These are phyloP conservation scores for Hansfordia pulvinata DNA, from an alignment of 2,329 filamentous ascomycete genomes.

Conservation along the genomic window DNA sequence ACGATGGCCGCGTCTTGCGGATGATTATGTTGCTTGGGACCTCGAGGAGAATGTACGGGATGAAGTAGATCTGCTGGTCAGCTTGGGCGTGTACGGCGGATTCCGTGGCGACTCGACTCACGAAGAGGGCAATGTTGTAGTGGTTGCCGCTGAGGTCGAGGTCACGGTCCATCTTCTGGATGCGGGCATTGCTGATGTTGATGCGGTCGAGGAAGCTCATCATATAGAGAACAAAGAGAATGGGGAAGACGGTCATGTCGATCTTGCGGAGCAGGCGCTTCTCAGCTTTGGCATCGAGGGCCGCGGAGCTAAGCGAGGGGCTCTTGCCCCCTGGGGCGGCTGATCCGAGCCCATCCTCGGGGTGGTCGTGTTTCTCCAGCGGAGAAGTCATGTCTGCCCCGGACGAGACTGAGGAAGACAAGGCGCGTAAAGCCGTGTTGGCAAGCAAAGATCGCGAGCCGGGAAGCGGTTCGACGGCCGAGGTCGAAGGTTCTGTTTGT, in stretches of 20 bases:
- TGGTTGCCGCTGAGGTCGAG: slow-evolving; percentile 24
- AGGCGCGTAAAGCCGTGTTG: too few relatives aligned
- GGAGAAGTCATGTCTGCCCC: too few relatives aligned
- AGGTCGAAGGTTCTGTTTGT: too few relatives aligned
- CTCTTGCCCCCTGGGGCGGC: too few relatives aligned
- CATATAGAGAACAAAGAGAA: slow-evolving; percentile 25
- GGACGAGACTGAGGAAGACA: too few relatives aligned
- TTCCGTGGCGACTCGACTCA: slow-evolving; percentile 6
- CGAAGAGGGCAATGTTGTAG: slow-evolving; percentile 28
- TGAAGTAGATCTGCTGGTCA: slow-evolving; percentile 16
- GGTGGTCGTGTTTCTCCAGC: too few relatives aligned
- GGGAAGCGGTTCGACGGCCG: too few relatives aligned
- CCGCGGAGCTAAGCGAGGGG: too few relatives aligned
- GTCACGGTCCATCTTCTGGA: slow-evolving; percentile 27
- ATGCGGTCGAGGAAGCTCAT: slow-evolving; percentile 28
- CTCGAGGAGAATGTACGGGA: slow-evolving; percentile 29
- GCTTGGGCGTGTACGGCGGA: slow-evolving; percentile 1
- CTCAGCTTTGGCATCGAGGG: slow-evolving; percentile 19
- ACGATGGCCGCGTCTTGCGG: slow-evolving; percentile 23
- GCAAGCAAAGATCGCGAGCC: too few relatives aligned
- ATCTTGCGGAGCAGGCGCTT: slow-evolving; percentile 23
- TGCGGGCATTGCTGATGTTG: slow-evolving; percentile 33
- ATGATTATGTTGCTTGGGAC: slow-evolving; percentile 31
- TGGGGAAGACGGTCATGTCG: slow-evolving; percentile 24
- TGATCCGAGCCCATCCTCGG: too few relatives aligned